Conservation (phyloP, 2,329 filamentous ascomycete species). For the Fusarium sp. region DNA sequence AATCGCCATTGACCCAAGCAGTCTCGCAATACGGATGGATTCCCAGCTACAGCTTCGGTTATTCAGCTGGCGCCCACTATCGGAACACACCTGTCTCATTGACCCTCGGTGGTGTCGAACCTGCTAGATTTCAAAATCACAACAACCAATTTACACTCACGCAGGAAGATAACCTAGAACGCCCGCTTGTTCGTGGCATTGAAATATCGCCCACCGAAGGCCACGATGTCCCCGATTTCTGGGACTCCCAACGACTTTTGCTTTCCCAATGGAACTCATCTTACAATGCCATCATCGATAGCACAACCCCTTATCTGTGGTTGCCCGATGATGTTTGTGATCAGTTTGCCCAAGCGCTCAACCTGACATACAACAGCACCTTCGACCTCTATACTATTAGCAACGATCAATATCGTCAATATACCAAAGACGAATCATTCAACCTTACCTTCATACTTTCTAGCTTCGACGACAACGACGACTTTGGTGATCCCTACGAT, state of each 20-base stretch:
- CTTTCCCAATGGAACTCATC: constrained; percentile 64
- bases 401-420: constrained; percentile 68
- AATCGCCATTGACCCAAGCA: constrained; percentile 69
- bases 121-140: constrained; percentile 73
- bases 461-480: constrained; percentile 67
- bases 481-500: constrained; percentile 65
- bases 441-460: constrained; percentile 71
- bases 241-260: constrained; percentile 56
- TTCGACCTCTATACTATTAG: constrained; percentile 76
- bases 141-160: constrained; percentile 71
- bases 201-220: constrained; percentile 56
- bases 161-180: constrained; percentile 68
- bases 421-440: constrained; percentile 60
- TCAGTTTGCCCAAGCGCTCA: constrained; percentile 74
- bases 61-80: constrained; percentile 82
- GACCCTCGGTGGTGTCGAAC: constrained; percentile 80
- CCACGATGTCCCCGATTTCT: constrained; percentile 53
- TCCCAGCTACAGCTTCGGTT: constrained; percentile 81
- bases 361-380: constrained; percentile 74
- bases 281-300: constrained; percentile 72
- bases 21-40: constrained; percentile 73
- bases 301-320: constrained; percentile 75
- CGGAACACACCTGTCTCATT: constrained; percentile 68
- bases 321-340: constrained; percentile 73
- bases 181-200: constrained; percentile 73